Percentiles rank a stretch among this genome's conserved stretches.
Evolutionary conservation across 139 green algal genomes (phyloP).

Genomic region (Volvox africanus): DNA sequence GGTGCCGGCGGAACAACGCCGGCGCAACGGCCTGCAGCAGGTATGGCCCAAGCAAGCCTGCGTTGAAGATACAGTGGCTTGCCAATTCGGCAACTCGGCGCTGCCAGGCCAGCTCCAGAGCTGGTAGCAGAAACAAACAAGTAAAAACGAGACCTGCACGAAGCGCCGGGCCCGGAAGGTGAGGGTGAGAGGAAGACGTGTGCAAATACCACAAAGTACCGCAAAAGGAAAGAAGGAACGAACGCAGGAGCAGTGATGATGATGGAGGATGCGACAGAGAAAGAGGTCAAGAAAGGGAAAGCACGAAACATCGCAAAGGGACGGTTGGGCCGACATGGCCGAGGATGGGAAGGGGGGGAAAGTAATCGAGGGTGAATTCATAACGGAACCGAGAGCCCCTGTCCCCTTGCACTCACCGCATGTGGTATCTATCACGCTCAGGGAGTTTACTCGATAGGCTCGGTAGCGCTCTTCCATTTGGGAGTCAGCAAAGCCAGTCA

Average conservation of each 20-base stretch:
- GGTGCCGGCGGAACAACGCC: neutral
- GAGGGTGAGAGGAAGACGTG: neutral
- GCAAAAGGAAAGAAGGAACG: neutral
- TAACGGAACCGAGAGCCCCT: neutral
- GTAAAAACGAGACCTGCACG: neutral
- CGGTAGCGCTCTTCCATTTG: constrained; percentile 4
- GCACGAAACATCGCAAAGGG: no score
- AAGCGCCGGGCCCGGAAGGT: neutral
- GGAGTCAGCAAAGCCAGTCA: neutral
- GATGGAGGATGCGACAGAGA: neutral
- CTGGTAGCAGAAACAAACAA: constrained; percentile 8
- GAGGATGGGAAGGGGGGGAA: neutral
- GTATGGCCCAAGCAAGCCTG: constrained; percentile 29
- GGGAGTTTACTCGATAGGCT: neutral
- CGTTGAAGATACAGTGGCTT: constrained; percentile 26
- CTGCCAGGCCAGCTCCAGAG: neutral
- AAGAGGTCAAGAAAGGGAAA: neutral
- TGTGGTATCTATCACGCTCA: neutral
- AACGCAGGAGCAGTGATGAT: neutral
- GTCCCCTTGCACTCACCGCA: neutral
- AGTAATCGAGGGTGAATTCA: neutral
- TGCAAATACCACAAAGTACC: neutral
- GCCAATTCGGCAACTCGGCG: neutral
- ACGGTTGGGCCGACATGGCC: no score
- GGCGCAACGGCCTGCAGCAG: neutral